These are phyloP conservation scores for Rhynchosporium graminicola DNA, from an alignment of 2,329 filamentous ascomycete species.

Conservation along the genomic window DNA sequence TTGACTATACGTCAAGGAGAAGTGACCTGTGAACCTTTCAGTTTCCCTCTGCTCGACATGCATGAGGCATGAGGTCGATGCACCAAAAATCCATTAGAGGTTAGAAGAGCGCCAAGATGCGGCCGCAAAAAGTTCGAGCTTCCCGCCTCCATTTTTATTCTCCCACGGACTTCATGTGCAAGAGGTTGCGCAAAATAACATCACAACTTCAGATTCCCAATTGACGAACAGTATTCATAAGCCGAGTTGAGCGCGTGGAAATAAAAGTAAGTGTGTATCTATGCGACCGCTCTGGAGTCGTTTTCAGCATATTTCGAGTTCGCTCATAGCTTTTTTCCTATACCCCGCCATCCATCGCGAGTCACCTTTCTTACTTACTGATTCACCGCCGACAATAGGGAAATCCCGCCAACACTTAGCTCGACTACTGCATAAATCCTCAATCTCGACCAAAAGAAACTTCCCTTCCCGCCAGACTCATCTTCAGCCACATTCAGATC, in stretches of 20 bases:
- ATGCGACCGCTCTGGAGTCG: background rate
- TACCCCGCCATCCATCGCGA: slow-evolving; percentile 36
- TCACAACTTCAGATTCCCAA: slow-evolving; percentile 1
- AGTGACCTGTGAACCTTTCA: background rate
- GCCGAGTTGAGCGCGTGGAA: background rate
- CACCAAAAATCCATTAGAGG: background rate
- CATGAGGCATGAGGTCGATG: slow-evolving; percentile 1
- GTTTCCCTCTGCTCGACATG: background rate
- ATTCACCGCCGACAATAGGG: slow-evolving; percentile 20
- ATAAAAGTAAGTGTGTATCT: slow-evolving; percentile 3
- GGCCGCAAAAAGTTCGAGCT: slow-evolving; percentile 9
- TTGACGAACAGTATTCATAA: background rate
- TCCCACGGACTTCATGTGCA: background rate
- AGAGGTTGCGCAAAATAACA: background rate
- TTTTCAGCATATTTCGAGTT: background rate
- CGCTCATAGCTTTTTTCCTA: slow-evolving; percentile 17
- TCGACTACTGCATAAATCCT: slow-evolving; percentile 8
- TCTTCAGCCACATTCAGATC: slow-evolving; percentile 9
- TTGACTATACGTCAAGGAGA: background rate
- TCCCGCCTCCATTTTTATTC: background rate
- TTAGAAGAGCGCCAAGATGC: background rate
- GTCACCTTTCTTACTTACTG: slow-evolving; percentile 21
- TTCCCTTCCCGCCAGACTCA: background rate
- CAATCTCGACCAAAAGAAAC: background rate
- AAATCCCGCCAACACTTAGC: slow-evolving; percentile 5